Evolutionary conservation across 2,329 filamentous ascomycete species (phyloP).

Genomic region (Aspergillus caelatus): DNA sequence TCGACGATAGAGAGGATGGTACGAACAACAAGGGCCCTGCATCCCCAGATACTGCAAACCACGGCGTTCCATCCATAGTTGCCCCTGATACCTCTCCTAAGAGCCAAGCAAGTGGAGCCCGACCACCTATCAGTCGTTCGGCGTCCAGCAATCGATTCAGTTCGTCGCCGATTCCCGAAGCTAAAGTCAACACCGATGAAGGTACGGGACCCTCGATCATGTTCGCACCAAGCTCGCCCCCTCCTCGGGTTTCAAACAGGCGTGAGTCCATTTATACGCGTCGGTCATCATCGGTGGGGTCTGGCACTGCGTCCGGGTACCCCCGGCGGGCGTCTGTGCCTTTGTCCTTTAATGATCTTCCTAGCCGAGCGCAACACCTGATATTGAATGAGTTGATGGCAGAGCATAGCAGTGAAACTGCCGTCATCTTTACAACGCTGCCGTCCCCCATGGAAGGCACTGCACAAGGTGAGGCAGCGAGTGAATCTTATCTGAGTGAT

Average conservation of each 20-base stretch:
- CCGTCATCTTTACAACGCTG: slow-evolving; percentile 80
- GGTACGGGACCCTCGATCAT: slow-evolving; percentile 71
- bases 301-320: slow-evolving; percentile 47
- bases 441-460: slow-evolving; percentile 81
- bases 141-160: slow-evolving; percentile 59
- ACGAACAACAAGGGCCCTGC: slow-evolving; percentile 19
- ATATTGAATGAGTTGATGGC: slow-evolving; percentile 84
- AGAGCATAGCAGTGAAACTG: slow-evolving; percentile 68
- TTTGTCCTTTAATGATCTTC: slow-evolving; percentile 83
- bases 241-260: slow-evolving; percentile 31
- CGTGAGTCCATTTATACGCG: slow-evolving; percentile 44
- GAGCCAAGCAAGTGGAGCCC: slow-evolving; percentile 20
- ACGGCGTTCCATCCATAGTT: slow-evolving; percentile 29
- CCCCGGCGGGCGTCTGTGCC: slow-evolving; percentile 65
- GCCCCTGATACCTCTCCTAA: slow-evolving; percentile 26
- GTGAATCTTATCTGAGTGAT: slow-evolving; percentile 74
- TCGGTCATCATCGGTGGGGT: slow-evolving; percentile 24
- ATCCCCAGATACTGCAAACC: slow-evolving; percentile 8
- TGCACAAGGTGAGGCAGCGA: slow-evolving; percentile 68
- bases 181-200: slow-evolving; percentile 66
- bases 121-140: slow-evolving; percentile 32
- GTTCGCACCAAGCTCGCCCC: slow-evolving; percentile 61
- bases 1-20: slow-evolving; percentile 39
- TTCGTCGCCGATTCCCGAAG: slow-evolving; percentile 72
- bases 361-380: slow-evolving; percentile 80